A percentile compares a stretch with the other conserved stretches of the same genome.
phyloP scores from a whole-genome alignment of 2,329 filamentous ascomycete species.

The Epichloe gansuensis region DNA sequence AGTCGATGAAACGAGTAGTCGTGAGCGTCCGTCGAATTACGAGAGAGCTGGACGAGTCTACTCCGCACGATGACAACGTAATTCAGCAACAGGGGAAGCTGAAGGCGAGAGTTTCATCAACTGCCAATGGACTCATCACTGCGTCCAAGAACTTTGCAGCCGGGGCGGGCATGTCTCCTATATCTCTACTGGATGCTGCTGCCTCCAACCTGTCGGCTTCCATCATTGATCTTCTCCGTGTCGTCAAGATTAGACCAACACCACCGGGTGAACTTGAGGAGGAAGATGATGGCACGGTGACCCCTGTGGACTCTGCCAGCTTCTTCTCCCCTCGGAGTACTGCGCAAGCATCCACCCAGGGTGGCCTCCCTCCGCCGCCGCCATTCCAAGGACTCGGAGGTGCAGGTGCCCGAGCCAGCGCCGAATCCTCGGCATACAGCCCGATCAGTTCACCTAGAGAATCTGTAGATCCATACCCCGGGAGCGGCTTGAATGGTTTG shows the following conservation, averaged over 20 bases:
- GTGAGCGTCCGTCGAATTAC: slow-evolving; percentile 73
- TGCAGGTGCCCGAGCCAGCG: slow-evolving; percentile 41
- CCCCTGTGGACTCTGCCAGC: slow-evolving; percentile 52
- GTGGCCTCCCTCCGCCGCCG: slow-evolving; percentile 35
- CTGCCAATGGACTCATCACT: slow-evolving; percentile 91
- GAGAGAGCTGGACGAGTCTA: slow-evolving; percentile 57
- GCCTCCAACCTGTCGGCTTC: slow-evolving; percentile 80
- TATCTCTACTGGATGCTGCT: slow-evolving; percentile 87
- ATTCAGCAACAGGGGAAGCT: slow-evolving; percentile 53
- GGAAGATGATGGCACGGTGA: slow-evolving; percentile 55
- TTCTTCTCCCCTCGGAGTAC: slow-evolving; percentile 52
- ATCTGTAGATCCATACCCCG: slow-evolving; percentile 33
- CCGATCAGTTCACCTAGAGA: slow-evolving; percentile 55
- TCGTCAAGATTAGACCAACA: slow-evolving; percentile 71
- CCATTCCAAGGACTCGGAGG: slow-evolving; percentile 46
- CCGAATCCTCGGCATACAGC: slow-evolving; percentile 63
- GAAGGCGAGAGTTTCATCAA: slow-evolving; percentile 74
- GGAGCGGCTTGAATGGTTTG: slow-evolving; percentile 17
- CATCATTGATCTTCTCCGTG: slow-evolving; percentile 71
- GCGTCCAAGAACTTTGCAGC: slow-evolving; percentile 83
- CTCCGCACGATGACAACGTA: slow-evolving; percentile 38
- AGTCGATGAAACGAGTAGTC: slow-evolving; percentile 78
- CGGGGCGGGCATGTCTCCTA: slow-evolving; percentile 72
- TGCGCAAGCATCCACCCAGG: slow-evolving; percentile 22
- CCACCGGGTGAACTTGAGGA: slow-evolving; percentile 64